These are phyloP conservation scores for Ophiosphaerella herpotricha DNA, from an alignment of 2,329 filamentous ascomycete genomes.

Conservation along the genomic window DNA sequence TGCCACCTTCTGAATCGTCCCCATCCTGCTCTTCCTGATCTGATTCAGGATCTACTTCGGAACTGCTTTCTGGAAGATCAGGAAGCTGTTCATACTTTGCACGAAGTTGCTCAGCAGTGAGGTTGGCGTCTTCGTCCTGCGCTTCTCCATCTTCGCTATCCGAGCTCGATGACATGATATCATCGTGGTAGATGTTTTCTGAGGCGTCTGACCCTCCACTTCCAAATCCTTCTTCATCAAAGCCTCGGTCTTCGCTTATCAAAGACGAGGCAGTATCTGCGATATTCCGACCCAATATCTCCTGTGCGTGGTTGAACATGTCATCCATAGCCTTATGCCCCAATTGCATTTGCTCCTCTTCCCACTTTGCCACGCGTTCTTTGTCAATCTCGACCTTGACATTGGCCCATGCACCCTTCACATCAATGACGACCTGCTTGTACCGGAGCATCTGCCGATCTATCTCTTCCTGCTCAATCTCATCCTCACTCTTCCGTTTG, in stretches of 20 bases:
- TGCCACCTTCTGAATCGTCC: constrained; percentile 25
- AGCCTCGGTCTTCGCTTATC: constrained; percentile 47
- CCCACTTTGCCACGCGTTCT: constrained; percentile 60
- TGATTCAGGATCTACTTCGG: constrained; percentile 25
- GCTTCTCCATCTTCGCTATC: constrained; percentile 47
- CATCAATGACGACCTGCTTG: constrained; percentile 69
- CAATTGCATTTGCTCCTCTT: constrained; percentile 62
- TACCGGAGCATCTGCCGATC: constrained; percentile 71
- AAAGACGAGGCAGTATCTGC: constrained; percentile 45
- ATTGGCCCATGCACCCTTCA: constrained; percentile 65
- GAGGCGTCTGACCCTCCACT: constrained; percentile 38
- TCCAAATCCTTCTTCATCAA: constrained; percentile 50
- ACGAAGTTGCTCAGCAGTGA: constrained; percentile 71
- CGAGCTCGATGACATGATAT: constrained; percentile 41
- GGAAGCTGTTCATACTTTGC: constrained; percentile 72
- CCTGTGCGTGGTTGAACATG: constrained; percentile 71
- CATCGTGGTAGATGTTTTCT: constrained; percentile 49
- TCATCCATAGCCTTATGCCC: constrained; percentile 70
- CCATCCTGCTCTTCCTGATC: constrained; percentile 45
- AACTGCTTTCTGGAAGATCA: constrained; percentile 45
- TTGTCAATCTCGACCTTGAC: constrained; percentile 63
- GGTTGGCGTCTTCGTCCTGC: constrained; percentile 63
- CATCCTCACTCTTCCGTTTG: constrained; percentile 60
- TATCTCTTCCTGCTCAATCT: constrained; percentile 78
- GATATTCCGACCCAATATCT: constrained; percentile 40